Conservation (phyloP, 495 filamentous ascomycete species). For the Coniosporium apollinis region DNA sequence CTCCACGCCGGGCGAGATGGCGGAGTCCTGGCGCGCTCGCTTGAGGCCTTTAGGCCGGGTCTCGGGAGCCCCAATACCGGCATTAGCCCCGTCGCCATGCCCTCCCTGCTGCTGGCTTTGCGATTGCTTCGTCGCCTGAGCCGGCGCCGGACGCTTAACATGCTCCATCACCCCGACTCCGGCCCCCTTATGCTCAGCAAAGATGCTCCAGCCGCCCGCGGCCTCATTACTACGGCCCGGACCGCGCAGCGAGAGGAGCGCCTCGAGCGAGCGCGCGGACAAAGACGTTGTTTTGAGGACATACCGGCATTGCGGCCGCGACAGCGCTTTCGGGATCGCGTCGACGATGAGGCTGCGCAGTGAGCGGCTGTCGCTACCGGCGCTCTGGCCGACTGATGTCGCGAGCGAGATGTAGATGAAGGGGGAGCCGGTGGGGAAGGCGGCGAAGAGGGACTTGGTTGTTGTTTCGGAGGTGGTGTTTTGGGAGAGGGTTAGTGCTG, state of each 20-base stretch:
- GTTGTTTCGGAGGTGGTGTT: slow-evolving; percentile 30
- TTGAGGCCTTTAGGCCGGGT: neutral
- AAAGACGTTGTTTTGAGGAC: slow-evolving; percentile 46
- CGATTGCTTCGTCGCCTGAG: slow-evolving; percentile 20
- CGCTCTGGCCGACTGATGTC: slow-evolving; percentile 23
- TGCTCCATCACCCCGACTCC: slow-evolving; percentile 27
- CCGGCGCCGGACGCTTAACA: slow-evolving; percentile 14
- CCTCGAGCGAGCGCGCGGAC: slow-evolving; percentile 47
- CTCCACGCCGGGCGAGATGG: slow-evolving; percentile 9
- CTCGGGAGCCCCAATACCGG: neutral
- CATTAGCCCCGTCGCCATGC: slow-evolving; percentile 7
- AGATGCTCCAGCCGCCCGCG: slow-evolving; percentile 62
- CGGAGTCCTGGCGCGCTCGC: neutral
- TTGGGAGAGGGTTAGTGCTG: slow-evolving; percentile 34
- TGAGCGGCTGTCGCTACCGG: slow-evolving; percentile 38
- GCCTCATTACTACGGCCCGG: slow-evolving; percentile 47
- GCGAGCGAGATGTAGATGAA: slow-evolving; percentile 55
- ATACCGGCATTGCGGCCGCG: slow-evolving; percentile 49
- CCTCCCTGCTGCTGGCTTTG: slow-evolving; percentile 17
- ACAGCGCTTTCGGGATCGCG: slow-evolving; percentile 63
- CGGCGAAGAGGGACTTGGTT: slow-evolving; percentile 53
- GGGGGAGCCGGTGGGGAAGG: slow-evolving; percentile 62
- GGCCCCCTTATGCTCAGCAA: slow-evolving; percentile 43
- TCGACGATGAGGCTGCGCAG: slow-evolving; percentile 53
- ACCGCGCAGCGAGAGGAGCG: slow-evolving; percentile 48